Conservation (phyloP, 371 early-diverging fungal species). For the Dinochytrium kinnereticum region DNA sequence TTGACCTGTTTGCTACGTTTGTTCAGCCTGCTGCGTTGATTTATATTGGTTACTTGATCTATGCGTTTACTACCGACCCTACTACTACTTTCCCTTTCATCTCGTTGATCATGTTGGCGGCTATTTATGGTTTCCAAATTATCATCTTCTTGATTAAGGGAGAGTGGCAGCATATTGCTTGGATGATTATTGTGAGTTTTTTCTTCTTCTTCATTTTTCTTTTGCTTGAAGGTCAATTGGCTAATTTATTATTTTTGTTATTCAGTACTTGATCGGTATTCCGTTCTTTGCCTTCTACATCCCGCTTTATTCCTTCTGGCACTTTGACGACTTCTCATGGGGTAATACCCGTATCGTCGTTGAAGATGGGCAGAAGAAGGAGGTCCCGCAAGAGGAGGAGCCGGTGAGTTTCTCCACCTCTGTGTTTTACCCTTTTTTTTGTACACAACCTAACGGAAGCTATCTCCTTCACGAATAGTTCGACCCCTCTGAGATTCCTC, state of each 20-base stretch:
- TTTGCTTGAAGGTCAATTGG: constrained; percentile 1
- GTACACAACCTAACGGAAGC: neutral
- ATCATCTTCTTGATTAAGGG: constrained; percentile 57
- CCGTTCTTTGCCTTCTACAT: constrained; percentile 55
- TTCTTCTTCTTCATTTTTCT: neutral
- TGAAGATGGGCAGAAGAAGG: constrained; percentile 78
- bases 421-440: neutral
- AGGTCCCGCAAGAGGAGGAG: constrained; percentile 28
- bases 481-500: constrained; percentile 85
- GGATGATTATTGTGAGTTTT: constrained; percentile 59
- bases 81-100: constrained; percentile 44
- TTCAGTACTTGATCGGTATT: constrained; percentile 51
- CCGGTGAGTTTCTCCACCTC: constrained; percentile 20
- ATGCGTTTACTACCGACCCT: constrained; percentile 55
- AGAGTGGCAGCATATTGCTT: constrained; percentile 58
- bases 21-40: constrained; percentile 71
- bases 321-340: constrained; percentile 98
- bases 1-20: constrained; percentile 80
- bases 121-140: constrained; percentile 58
- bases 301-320: constrained; percentile 81
- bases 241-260: constrained; percentile 2
- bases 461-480: constrained; percentile 61
- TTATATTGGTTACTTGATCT: constrained; percentile 75
- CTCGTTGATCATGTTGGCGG: constrained; percentile 45
- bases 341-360: constrained; percentile 93